Base-by-base conservation (phyloP, 768 basidiomycete species). In the Mycena filopes region DNA sequence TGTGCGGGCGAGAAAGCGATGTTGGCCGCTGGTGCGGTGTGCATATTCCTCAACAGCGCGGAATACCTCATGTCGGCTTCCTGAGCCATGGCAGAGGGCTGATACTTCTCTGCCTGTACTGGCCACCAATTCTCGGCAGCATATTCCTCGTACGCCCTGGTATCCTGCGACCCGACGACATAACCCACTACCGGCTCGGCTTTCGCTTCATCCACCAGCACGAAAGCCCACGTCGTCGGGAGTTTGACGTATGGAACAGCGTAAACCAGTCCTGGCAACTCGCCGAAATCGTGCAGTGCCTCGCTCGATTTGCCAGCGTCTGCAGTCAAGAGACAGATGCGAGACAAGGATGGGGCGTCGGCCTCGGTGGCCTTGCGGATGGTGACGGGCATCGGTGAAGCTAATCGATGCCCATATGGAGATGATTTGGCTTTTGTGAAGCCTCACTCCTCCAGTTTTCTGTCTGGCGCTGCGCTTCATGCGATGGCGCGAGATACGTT, bases 161-260 rank as follows among this genome's bases (percentile, higher is more conserved):
- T 90, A 74, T 94, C 90, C 43, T 80, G 81, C 21, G 92, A 83
- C 50, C 89, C 89, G 36, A 94, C 75, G 61, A 87, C 76, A 72
- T 94, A 94, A 38, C 93, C 93, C 45, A 94, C 90, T 2, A 89
- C 85, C 28, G 20, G 29, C 41, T 83, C 78, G 9, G 75, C 72
- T 25, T 67, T 72, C 31, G 75, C 75, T 40, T 81, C 79, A 48
- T 89, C 87, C 43, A 86, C 87, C 73, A 95, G 77, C 43, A 94
- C 91, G 74, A 91, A 94, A 13, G 85, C 91, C 84, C 87, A 93
- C 25, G 89, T 87, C 8, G 78, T 83, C n/a, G 87, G 84, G 18
- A 90, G 76, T 56, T 86, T 86, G 61, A 91, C 82, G 75, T 94
- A 94, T 2, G 93, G 93, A 48, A 92, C 84, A 4, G 92, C 89